Evolutionary conservation across 148 eudicot genomes (phyloP), one percentile per base, ranked within the genome.

Genomic region (Rhododendron simsii): DNA sequence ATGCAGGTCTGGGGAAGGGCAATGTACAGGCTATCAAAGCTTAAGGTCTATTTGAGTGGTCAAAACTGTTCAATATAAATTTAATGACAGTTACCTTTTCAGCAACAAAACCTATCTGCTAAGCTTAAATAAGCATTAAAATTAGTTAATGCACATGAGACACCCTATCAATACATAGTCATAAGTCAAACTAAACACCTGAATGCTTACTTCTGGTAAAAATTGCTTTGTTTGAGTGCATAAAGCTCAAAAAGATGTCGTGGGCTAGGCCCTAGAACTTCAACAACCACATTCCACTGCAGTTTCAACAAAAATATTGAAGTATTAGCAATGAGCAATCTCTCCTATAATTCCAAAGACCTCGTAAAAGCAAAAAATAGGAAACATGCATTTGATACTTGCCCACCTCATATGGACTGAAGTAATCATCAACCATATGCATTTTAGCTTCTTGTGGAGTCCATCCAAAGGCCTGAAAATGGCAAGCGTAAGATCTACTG

Each of bases 171-270:
- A 26, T 37, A 67, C 23, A 74, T 69, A 82, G 21, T 48, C 37
- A 78, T 33, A 69, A 21, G 21, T 73, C 71, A 55, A 51, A 76
- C 37, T 37, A 23, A 75, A 67, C 37, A 84, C 13, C 80, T 75
- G 15, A 88, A 67, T 65, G 91, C 93, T 91, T 90, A 96, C 98
- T 89, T 90, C 53, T 88, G 94, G 85, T 89, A 93, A 77, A 83
- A 88, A 81, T 93, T 89, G 85, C 94, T 91, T 87, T 94, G 96
- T 88, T 95, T 96, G 76, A 96, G 98, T 1, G 93, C 99, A 79
- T 93, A 93, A 74, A 96, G 91, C 93, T 96, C 99, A 93, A 96
- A 93, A 81, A 96, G 91, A 94, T 96, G 99, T 21, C 99, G 92
- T 75, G 98, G 89, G 83, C 89, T 94, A 86, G 98, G 86, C 82